phyloP scores from a whole-genome alignment of 352 stramenopile genomes.

The Phytophthora sojae region DNA sequence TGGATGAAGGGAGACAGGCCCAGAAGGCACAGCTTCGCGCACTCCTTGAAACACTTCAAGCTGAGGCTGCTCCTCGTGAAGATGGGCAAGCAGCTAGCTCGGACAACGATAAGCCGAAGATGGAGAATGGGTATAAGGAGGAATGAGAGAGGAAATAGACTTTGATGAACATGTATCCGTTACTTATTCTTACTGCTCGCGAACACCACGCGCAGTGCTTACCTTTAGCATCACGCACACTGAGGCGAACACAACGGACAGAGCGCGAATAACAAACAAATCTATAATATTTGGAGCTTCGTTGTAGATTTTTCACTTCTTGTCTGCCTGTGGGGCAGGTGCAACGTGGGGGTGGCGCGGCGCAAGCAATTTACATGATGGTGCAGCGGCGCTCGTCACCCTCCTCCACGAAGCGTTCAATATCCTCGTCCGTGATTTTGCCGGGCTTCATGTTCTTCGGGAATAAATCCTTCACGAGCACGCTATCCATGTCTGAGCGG shows the following conservation, averaged over 20 bases:
- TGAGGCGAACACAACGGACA: neutral
- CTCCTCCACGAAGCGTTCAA: conserved; percentile 88
- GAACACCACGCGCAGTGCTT: too few relatives aligned
- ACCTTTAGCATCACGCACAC: too few relatives aligned
- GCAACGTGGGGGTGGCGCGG: conserved; percentile 7
- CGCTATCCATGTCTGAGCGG: conserved; percentile 87
- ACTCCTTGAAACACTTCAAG: conserved; percentile 49
- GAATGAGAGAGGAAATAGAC: neutral
- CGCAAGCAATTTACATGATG: conserved; percentile 76
- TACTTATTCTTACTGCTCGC: too few relatives aligned
- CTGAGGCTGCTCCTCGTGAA: conserved; percentile 5
- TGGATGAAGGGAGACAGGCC: conserved; percentile 35
- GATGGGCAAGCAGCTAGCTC: neutral
- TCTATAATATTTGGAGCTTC: conserved; percentile 53
- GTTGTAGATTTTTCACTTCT: conserved; percentile 25
- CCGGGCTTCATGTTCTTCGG: conserved; percentile 85
- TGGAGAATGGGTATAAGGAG: neutral
- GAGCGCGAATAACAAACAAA: conserved; percentile 18
- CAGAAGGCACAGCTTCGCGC: conserved; percentile 49
- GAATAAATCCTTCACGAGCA: conserved; percentile 87
- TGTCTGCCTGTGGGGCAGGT: conserved; percentile 25
- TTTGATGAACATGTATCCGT: too few relatives aligned
- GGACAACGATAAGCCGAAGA: conserved; percentile 8
- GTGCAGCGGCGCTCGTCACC: conserved; percentile 81
- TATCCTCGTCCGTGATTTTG: conserved; percentile 91